Evolutionary conservation across 495 filamentous ascomycete genomes (phyloP).

Genomic region (Neurospora hispaniola): DNA sequence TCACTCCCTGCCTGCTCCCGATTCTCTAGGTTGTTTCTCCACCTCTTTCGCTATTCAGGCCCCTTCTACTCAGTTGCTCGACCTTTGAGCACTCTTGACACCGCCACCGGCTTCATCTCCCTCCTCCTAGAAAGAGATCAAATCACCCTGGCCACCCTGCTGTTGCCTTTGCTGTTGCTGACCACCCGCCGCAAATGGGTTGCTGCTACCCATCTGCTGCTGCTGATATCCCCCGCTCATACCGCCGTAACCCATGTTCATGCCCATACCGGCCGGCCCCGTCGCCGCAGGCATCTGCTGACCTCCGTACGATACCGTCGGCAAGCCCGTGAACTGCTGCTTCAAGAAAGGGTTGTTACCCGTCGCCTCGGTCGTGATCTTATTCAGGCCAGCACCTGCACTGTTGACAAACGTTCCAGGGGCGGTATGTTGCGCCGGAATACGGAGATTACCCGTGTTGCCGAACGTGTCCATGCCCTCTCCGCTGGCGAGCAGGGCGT

Average conservation of each 20-base stretch:
- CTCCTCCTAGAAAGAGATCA: constrained; percentile 76
- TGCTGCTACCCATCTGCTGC: constrained; percentile 35
- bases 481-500: constrained; percentile 74
- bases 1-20: background rate
- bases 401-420: constrained; percentile 96
- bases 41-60: background rate
- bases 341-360: constrained; percentile 87
- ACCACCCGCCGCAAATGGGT: constrained; percentile 60
- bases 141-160: constrained; percentile 50
- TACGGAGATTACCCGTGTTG: constrained; percentile 86
- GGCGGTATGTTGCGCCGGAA: constrained; percentile 93
- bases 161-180: constrained; percentile 56
- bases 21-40: background rate
- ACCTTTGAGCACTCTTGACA: background rate
- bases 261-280: constrained; percentile 50
- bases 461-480: constrained; percentile 97
- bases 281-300: constrained; percentile 66
- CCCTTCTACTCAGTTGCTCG: background rate
- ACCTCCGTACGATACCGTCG: constrained; percentile 44
- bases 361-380: constrained; percentile 59
- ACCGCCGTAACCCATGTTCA: constrained; percentile 11
- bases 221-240: background rate
- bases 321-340: constrained; percentile 72
- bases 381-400: constrained; percentile 65
- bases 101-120: background rate